Base-by-base conservation (phyloP, 2,329 filamentous ascomycete species). In the Knoxdaviesia proteae region DNA sequence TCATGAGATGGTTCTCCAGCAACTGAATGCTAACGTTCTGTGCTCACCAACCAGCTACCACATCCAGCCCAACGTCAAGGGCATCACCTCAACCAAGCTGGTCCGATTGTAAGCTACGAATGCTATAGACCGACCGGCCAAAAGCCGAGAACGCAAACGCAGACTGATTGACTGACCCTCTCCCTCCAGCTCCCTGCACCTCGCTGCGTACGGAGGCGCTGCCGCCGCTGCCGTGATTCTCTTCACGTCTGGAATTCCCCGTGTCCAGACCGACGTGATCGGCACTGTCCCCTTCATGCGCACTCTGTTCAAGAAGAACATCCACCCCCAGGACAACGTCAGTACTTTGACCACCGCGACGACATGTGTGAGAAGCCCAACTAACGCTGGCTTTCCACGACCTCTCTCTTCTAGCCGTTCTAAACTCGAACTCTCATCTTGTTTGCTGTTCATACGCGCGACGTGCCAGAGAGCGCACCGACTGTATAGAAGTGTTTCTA, bases 171-270 rank as follows among this genome's bases (percentile, higher is more conserved):
- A 20, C 20, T 20, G 20, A 20, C 20, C 20, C 20, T 20, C 20
- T 2, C 20, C 20, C 20, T 20, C 20, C 20, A 20, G 20, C 20
- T 20, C 20, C 20, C 20, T 68, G 47, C 70, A 64, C 49, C 50
- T 67, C 40, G 71, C 62, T 45, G 61, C 64, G 43, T 74, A 74
- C 53, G 72, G 71, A 46, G 72, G 61, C 47, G 69, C 71, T 45
- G 70, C 68, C 47, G 66, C 66, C 51, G 64, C 74, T 48, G 70
- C 61, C 49, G 61, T 74, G 48, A 64, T 77, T 51, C 73, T 70
- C 64, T 74, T 63, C 56, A 63, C 69, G 49, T 76, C 72, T 36
- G 74, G 74, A 50, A 68, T 79, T 40, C 75, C 75, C 49, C 66
- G 64, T 56, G 61, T 79, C 49, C 62, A 72, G 57, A 55, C 54